Conservation (phyloP, 805 yeast genomes). For the Lachancea cidri region DNA sequence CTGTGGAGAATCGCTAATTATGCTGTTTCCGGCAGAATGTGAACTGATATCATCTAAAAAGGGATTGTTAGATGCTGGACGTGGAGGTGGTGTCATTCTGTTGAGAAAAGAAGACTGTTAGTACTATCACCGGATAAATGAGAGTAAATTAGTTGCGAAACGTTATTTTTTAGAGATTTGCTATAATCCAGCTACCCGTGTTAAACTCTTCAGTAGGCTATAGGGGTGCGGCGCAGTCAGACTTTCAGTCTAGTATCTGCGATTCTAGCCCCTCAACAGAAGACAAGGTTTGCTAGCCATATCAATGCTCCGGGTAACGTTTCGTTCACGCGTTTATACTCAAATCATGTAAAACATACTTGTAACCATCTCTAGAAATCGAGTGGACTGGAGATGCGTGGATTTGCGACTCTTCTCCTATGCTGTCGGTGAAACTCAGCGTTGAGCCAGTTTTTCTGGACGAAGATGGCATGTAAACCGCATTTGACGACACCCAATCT, state of each 20-base stretch:
- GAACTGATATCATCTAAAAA: conserved; percentile 27
- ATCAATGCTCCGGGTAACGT: neutral
- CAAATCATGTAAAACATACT: neutral
- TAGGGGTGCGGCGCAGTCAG: neutral
- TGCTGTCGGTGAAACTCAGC: conserved; percentile 40
- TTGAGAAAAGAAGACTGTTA: neutral
- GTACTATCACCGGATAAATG: neutral
- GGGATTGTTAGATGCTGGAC: conserved; percentile 29
- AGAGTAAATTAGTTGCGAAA: neutral
- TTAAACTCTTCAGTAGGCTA: too few species aligned
- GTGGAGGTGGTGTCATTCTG: conserved; percentile 16
- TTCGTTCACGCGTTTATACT: neutral
- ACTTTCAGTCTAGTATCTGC: neutral
- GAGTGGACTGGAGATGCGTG: neutral
- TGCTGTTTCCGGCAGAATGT: conserved; percentile 4
- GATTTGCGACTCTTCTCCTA: conserved; percentile 27
- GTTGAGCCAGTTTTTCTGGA: conserved; percentile 35
- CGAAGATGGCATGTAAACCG: conserved; percentile 12
- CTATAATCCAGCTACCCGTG: neutral
- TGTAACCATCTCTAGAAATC: neutral
- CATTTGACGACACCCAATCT: conserved; percentile 45
- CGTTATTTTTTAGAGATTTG: neutral
- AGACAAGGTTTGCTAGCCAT: neutral
- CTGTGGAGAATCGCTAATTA: neutral
- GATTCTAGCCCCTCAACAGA: neutral